Evolutionary conservation across 176 grass and related monocot genomes (phyloP).

Genomic region (Paspalum vaginatum): DNA sequence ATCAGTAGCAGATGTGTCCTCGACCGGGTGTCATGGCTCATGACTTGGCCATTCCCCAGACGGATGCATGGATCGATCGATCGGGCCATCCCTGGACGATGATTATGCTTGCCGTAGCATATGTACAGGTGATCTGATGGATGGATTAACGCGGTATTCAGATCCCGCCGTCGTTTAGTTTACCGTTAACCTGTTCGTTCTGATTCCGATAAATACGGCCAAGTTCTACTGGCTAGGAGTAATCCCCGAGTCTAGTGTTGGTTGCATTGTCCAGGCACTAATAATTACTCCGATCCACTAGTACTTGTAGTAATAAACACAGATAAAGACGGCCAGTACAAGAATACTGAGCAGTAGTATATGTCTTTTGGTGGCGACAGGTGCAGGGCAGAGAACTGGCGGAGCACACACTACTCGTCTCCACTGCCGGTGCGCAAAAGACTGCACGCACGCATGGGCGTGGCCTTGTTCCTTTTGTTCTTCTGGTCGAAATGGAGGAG

Average conservation of each 20-base stretch:
- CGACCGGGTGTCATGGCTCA: not conserved
- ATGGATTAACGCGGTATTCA: not conserved
- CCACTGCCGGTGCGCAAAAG: slow-evolving; percentile 30
- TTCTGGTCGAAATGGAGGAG: slow-evolving; percentile 3
- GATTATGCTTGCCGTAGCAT: not conserved
- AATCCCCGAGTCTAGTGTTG: too few species aligned
- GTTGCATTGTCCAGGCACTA: not conserved
- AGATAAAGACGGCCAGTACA: not conserved
- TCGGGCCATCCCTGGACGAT: slow-evolving; percentile 11
- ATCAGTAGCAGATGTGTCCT: slow-evolving; percentile 20
- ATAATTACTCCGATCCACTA: too few species aligned
- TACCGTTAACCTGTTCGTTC: too few species aligned
- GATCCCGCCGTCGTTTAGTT: too few species aligned
- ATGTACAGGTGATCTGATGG: too few species aligned
- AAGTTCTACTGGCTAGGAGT: too few species aligned
- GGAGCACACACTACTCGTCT: too few species aligned
- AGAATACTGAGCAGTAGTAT: not conserved
- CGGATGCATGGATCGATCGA: slow-evolving; percentile 28
- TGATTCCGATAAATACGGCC: too few species aligned
- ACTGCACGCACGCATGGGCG: too few species aligned
- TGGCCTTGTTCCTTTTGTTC: slow-evolving; percentile 24
- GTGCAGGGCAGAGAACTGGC: slow-evolving; percentile 27
- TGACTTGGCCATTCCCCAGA: slow-evolving; percentile 20
- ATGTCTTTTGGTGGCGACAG: slow-evolving; percentile 7
- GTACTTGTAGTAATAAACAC: too few species aligned